Percentiles rank a stretch among this genome's conserved stretches.
phyloP scores from a whole-genome alignment of 805 yeast species.

The Candida ponderosae region DNA sequence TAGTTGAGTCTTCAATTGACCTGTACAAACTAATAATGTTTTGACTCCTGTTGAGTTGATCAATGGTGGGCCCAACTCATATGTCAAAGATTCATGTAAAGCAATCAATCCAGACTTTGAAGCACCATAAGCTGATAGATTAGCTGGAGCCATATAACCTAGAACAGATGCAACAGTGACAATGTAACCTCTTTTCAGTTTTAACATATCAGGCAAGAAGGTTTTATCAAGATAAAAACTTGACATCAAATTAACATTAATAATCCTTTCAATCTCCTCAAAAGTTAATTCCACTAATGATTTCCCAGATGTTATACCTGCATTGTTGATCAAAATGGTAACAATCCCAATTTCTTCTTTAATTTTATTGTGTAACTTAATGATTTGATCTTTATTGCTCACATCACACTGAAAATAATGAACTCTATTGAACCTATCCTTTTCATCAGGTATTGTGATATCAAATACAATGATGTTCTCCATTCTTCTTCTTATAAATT shows the following conservation, averaged over 20 bases:
- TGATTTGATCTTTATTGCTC: conserved; percentile 39
- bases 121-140: conserved; percentile 57
- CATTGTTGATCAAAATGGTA: conserved; percentile 74
- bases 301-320: conserved; percentile 64
- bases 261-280: conserved; percentile 52
- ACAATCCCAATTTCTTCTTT: conserved; percentile 45
- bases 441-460: conserved; percentile 25
- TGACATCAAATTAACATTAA: conserved; percentile 64
- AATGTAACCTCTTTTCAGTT: conserved; percentile 57
- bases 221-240: conserved; percentile 62
- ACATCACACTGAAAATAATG: conserved; percentile 67
- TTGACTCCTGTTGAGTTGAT: conserved; percentile 47
- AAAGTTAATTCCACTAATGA: conserved; percentile 44
- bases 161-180: conserved; percentile 79
- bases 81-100: conserved; percentile 72
- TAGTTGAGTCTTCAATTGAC: conserved; percentile 73
- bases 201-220: conserved; percentile 69
- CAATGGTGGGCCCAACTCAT: conserved; percentile 50
- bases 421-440: conserved; percentile 29
- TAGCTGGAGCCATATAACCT: conserved; percentile 81
- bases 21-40: conserved; percentile 77
- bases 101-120: conserved; percentile 83
- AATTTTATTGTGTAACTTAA: conserved; percentile 31
- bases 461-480: conserved; percentile 61
- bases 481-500: conserved; percentile 35